Conservation (phyloP, 78 protist species). For the Guillardia theta region DNA sequence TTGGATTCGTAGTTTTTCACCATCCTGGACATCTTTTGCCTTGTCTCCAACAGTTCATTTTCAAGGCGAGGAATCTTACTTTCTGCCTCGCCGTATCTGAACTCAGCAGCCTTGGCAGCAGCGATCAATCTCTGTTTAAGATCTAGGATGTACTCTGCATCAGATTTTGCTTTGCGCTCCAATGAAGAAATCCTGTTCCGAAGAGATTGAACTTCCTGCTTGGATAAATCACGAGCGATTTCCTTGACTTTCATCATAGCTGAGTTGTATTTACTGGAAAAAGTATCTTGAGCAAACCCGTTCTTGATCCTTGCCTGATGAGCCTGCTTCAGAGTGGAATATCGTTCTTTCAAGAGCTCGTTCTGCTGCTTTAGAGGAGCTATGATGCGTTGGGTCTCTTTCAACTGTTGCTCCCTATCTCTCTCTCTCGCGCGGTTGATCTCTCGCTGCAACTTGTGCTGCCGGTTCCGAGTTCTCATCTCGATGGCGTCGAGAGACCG, state of each 20-base stretch:
- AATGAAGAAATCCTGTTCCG: neutral
- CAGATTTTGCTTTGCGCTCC: neutral
- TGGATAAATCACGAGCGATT: neutral
- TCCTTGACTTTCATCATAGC: neutral
- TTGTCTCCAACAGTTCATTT: no score
- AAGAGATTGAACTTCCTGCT: neutral
- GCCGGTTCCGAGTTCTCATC: neutral
- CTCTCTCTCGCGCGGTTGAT: neutral
- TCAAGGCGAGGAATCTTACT: neutral
- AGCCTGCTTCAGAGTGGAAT: neutral
- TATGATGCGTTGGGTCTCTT: neutral
- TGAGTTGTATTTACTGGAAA: neutral
- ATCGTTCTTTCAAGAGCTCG: neutral
- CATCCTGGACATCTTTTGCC: no score
- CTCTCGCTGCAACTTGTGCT: neutral
- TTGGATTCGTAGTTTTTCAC: no score
- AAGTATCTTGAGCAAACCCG: neutral
- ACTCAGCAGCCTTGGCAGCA: neutral
- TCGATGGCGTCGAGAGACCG: neutral
- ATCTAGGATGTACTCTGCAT: neutral
- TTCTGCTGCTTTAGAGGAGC: neutral
- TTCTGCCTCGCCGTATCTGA: neutral
- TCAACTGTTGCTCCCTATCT: neutral
- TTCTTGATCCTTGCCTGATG: neutral
- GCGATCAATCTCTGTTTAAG: neutral